Percentiles rank a stretch among this genome's conserved stretches.
Evolutionary conservation across 495 filamentous ascomycete species (phyloP).

Genomic region (Sphaerosporella brunnea): DNA sequence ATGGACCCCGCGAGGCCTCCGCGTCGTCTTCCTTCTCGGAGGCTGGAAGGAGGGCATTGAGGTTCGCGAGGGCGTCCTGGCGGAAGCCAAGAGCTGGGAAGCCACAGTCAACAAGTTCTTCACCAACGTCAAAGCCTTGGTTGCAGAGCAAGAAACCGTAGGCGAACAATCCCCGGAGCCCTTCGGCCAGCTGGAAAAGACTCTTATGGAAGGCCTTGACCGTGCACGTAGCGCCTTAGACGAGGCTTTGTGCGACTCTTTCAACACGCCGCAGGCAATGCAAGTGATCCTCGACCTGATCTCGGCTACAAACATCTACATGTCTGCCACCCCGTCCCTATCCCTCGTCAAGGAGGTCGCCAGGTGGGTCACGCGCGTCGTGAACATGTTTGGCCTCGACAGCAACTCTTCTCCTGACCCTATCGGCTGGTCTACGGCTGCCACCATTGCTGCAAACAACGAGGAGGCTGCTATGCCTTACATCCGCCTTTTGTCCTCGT

Average conservation of each 20-base stretch:
- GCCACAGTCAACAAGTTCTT: constrained; percentile 80
- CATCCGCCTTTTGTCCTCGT: constrained; percentile 42
- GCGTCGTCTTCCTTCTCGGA: constrained; percentile 76
- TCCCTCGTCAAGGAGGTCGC: constrained; percentile 41
- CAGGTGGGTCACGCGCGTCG: constrained; percentile 66
- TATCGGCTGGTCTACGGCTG: constrained; percentile 65
- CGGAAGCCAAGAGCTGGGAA: constrained; percentile 61
- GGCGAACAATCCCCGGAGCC: constrained; percentile 26
- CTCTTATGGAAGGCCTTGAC: constrained; percentile 31
- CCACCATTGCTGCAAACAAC: constrained; percentile 33
- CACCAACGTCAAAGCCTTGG: constrained; percentile 49
- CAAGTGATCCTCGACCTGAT: constrained; percentile 55
- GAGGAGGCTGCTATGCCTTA: constrained; percentile 44
- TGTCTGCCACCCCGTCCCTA: constrained; percentile 32
- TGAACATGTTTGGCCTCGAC: constrained; percentile 74
- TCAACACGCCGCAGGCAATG: constrained; percentile 71
- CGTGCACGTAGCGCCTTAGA: constrained; percentile 47
- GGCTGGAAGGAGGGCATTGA: constrained; percentile 84
- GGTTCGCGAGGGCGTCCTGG: constrained; percentile 66
- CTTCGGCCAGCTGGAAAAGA: constrained; percentile 10
- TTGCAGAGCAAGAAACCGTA: constrained; percentile 34
- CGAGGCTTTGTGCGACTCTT: constrained; percentile 62
- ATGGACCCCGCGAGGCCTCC: constrained; percentile 63
- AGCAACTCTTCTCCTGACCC: constrained; percentile 40
- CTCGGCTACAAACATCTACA: constrained; percentile 53